These are phyloP conservation scores for Protomyces gravidus DNA, from an alignment of 1,139 yeast species.

Conservation along the genomic window DNA sequence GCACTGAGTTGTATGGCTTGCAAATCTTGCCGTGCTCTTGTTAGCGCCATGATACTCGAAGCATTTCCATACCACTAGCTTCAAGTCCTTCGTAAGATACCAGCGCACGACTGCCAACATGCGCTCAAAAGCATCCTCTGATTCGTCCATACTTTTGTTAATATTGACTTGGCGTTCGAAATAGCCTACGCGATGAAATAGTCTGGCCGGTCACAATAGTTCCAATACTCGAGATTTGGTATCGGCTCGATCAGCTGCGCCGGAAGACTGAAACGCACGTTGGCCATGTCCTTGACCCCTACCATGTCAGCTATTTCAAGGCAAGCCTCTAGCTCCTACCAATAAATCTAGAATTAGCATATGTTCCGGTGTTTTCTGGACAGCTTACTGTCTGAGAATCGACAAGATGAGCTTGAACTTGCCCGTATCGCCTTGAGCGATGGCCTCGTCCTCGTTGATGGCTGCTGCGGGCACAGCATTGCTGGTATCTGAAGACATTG, in stretches of 20 bases:
- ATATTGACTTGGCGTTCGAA: neutral
- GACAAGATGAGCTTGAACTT: constrained; percentile 25
- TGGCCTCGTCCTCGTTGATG: neutral
- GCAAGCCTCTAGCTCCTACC: neutral
- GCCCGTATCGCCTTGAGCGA: constrained; percentile 13
- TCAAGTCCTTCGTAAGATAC: constrained; percentile 56
- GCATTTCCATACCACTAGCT: constrained; percentile 20
- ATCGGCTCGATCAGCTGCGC: constrained; percentile 31
- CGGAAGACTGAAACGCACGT: constrained; percentile 30
- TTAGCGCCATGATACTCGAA: constrained; percentile 68
- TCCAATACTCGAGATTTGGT: constrained; percentile 31
- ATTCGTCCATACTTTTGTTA: constrained; percentile 20
- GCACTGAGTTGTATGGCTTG: constrained; percentile 75
- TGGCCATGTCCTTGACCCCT: constrained; percentile 31
- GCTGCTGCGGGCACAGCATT: neutral
- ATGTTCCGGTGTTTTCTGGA: too few species aligned
- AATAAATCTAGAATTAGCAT: constrained; percentile 6
- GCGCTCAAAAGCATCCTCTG: constrained; percentile 39
- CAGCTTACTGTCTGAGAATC: constrained; percentile 20
- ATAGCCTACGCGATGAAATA: constrained; percentile 20
- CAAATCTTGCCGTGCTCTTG: constrained; percentile 71
- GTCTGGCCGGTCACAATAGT: constrained; percentile 31
- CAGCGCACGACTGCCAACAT: constrained; percentile 68
- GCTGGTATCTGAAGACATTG: neutral
- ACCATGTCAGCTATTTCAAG: too few species aligned